phyloP scores from a whole-genome alignment of 2,329 filamentous ascomycete species.

The Penicillium sp. region DNA sequence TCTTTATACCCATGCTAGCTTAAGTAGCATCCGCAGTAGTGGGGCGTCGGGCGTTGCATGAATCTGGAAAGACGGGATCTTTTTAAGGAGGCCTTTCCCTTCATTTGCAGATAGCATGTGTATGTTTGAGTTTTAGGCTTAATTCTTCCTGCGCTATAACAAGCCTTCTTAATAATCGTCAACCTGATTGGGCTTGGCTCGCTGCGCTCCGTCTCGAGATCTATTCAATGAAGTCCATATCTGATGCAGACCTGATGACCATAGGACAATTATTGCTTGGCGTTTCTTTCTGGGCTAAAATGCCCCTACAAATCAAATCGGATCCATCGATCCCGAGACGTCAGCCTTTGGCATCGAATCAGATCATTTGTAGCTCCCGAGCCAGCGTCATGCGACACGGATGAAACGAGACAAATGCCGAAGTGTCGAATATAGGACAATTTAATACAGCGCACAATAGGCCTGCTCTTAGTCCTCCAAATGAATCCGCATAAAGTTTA shows the following conservation, averaged over 20 bases:
- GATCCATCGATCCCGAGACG: constrained; percentile 12
- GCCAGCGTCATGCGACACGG: neutral
- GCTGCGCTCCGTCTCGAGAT: neutral
- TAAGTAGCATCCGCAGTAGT: constrained; percentile 14
- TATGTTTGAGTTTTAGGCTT: neutral
- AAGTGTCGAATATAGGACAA: neutral
- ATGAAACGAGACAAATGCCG: neutral
- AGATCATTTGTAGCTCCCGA: neutral
- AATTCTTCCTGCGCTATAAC: neutral
- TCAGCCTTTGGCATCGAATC: neutral
- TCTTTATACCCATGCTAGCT: constrained; percentile 23
- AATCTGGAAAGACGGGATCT: neutral
- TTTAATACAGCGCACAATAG: neutral
- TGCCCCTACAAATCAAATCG: constrained; percentile 8
- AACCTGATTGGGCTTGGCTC: neutral
- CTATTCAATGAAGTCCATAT: neutral
- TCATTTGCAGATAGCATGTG: neutral
- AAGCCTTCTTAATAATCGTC: constrained; percentile 3
- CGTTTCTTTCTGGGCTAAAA: neutral
- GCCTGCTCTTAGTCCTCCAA: neutral
- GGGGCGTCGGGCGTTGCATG: constrained; percentile 17
- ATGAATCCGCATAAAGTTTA: neutral
- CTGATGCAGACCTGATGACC: neutral
- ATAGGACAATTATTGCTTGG: neutral
- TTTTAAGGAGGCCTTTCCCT: neutral